Conservation (phyloP, 441 rosid genomes). For the Corymbia citriodora region DNA sequence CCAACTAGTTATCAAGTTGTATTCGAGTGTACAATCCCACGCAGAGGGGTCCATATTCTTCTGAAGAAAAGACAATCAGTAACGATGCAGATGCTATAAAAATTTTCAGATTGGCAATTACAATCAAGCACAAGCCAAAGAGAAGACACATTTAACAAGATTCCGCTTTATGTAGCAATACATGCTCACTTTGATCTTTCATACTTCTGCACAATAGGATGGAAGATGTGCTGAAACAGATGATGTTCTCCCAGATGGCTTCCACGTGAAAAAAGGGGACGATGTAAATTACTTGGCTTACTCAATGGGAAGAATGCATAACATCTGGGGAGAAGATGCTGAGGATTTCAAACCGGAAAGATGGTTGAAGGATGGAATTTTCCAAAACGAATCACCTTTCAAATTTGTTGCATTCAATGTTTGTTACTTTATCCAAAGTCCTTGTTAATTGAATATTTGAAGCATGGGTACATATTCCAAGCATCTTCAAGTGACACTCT, state of each 20-base stretch:
- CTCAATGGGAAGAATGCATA: constrained; percentile 78
- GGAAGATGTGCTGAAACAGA: constrained; percentile 55
- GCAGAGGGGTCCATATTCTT: background rate
- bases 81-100: background rate
- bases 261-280: constrained; percentile 56
- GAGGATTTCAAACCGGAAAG: constrained; percentile 67
- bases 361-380: constrained; percentile 61
- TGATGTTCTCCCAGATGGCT: constrained; percentile 74
- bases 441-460: background rate
- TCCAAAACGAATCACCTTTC: constrained; percentile 73
- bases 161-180: background rate
- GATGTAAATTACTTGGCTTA: constrained; percentile 48
- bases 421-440: background rate
- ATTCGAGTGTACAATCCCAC: background rate
- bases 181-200: background rate
- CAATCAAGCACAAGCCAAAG: background rate
- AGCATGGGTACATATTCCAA: background rate
- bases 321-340: constrained; percentile 77
- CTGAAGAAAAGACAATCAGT: background rate
- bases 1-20: background rate
- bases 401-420: constrained; percentile 72
- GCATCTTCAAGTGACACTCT: background rate
- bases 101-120: background rate
- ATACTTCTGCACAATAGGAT: constrained; percentile 24
- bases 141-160: background rate